phyloP scores from a whole-genome alignment of 805 yeast species.

The Schwanniomyces vanrijiae region DNA sequence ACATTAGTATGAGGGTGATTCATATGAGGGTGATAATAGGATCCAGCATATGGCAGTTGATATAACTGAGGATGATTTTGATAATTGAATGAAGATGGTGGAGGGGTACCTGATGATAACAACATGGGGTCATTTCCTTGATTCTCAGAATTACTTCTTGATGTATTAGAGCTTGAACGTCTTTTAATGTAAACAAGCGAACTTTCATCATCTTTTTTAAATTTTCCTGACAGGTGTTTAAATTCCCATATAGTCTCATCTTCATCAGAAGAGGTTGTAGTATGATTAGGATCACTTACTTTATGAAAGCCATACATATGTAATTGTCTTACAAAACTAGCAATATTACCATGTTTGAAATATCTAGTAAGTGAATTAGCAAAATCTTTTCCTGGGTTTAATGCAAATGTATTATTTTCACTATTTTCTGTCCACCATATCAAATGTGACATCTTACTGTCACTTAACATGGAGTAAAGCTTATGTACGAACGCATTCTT shows the following conservation, averaged over 20 bases:
- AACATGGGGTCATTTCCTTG: slow-evolving; percentile 1
- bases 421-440: slow-evolving; percentile 47
- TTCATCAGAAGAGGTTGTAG: slow-evolving; percentile 3
- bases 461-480: slow-evolving; percentile 39
- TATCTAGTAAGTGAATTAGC: slow-evolving; percentile 63
- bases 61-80: slow-evolving; percentile 9
- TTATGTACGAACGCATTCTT: slow-evolving; percentile 61
- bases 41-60: slow-evolving; percentile 3
- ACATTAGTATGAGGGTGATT: slow-evolving; percentile 1
- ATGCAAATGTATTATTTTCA: slow-evolving; percentile 56
- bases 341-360: slow-evolving; percentile 92
- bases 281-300: slow-evolving; percentile 47
- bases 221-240: slow-evolving; percentile 52
- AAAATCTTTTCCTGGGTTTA: slow-evolving; percentile 65
- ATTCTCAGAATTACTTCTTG: slow-evolving; percentile 8
- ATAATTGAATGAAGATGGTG: slow-evolving; percentile 9
- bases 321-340: slow-evolving; percentile 88
- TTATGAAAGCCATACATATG: slow-evolving; percentile 98
- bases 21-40: slow-evolving; percentile 2
- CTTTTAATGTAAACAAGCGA: slow-evolving; percentile 48
- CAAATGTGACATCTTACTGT: slow-evolving; percentile 31
- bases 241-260: slow-evolving; percentile 51
- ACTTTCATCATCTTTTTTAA: slow-evolving; percentile 47
- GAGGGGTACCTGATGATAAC: slow-evolving; percentile 10
- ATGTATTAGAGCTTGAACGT: slow-evolving; percentile 40